phyloP scores from a whole-genome alignment of 73 alveolate species.

The Tetrahymena borealis region DNA sequence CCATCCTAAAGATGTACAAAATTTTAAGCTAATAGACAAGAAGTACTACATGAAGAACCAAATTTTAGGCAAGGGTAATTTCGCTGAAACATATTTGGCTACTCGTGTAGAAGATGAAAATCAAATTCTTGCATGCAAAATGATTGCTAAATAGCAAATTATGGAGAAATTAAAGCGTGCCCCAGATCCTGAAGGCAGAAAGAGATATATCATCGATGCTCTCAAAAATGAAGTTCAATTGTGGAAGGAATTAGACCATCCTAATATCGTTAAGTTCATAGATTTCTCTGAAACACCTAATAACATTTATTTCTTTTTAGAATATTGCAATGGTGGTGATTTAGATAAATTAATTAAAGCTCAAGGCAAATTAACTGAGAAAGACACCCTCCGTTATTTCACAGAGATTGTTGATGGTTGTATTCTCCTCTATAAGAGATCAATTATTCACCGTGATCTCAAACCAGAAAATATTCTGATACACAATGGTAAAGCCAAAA shows the following conservation, averaged over 20 bases:
- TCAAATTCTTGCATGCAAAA: conserved; percentile 28
- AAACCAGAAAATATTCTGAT: conserved; percentile 43
- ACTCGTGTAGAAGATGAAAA: conserved; percentile 35
- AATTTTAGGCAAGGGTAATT: conserved; percentile 37
- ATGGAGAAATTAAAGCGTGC: conserved; percentile 22
- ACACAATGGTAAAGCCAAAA: conserved; percentile 33
- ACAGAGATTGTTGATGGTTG: conserved; percentile 32
- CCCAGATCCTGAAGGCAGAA: conserved; percentile 28
- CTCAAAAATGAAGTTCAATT: conserved; percentile 33
- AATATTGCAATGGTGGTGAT: conserved; percentile 36
- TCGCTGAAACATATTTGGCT: conserved; percentile 44
- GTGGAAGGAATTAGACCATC: conserved; percentile 40
- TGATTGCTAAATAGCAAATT: conserved; percentile 37
- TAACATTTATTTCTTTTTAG: conserved; percentile 40
- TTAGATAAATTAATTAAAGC: conserved; percentile 18
- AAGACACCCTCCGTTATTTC: conserved; percentile 19
- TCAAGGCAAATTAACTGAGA: conserved; percentile 14
- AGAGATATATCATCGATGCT: conserved; percentile 15
- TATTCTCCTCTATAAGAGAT: conserved; percentile 16
- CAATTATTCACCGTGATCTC: conserved; percentile 25
- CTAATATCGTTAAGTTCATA: conserved; percentile 26
- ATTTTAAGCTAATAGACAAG: conserved; percentile 34
- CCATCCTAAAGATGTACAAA: neutral
- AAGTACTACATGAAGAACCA: conserved; percentile 35
- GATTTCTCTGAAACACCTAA: conserved; percentile 41